Evolutionary conservation across 192 early-diverging fungal species (phyloP), one percentile per base, ranked within the genome.

Genomic region (Dispira parvispora): DNA sequence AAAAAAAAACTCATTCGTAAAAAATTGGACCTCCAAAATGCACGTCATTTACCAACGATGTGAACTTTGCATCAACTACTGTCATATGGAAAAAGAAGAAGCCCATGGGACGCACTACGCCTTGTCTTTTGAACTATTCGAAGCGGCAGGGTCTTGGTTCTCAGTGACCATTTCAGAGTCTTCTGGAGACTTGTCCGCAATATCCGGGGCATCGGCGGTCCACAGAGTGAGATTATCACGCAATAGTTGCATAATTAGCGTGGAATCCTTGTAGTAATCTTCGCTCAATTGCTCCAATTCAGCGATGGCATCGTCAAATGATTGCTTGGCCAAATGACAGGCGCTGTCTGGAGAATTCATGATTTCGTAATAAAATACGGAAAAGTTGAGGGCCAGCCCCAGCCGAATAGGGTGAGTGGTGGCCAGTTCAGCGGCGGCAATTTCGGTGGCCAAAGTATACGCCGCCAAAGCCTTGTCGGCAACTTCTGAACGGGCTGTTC

Each of bases 361-460:
- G 75, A 97, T 95, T 81, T 97, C 94, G 72, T 93, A 95, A 76
- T 93, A 94, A 77, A 97, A 95, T 18, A 97, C 94, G 42, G 94
- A 97, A 81, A 91, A 93, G 87, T 97, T 97, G 71, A 97, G 78
- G 38, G 92, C 94, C 58, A 97, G 83, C 43, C 94, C 94, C 52
- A 97, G 87, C 67, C 94, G 90, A 72, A 97, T 95, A 43, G 94
- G 94, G 77, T 97, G 92, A 28, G 92, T 95, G 32, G 90, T 80
- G 46, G 90, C 79, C 20, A 97, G 81, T 65, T 88, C 89, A 46
- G 75, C 78, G 69, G 75, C 78, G 58, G 85, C 84, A 73, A 85
- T 82, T 73, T 96, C 92, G 64, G 90, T 91, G 68, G 96, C 96
- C 63, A 74, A 77, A 84, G 94, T 94, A 84, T 99, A 99, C 20